Conservation (phyloP, 2,329 filamentous ascomycete species). For the Curvularia eragrostidis region DNA sequence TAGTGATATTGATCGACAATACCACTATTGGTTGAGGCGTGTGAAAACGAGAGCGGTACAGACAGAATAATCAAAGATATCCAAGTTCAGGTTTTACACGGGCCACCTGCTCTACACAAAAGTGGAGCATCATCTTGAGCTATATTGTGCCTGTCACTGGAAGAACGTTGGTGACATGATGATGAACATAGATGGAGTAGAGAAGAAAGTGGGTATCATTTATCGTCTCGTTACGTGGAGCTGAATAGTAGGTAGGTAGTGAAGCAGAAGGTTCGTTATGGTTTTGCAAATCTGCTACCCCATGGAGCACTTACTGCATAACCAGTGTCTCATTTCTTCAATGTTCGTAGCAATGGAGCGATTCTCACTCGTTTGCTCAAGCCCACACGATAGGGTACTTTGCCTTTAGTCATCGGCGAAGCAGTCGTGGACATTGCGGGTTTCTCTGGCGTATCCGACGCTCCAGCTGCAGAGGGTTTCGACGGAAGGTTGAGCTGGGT, state of each 20-base stretch:
- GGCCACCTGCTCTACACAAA: background rate
- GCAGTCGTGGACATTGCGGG: constrained; percentile 24
- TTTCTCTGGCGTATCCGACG: constrained; percentile 26
- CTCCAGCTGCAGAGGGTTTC: background rate
- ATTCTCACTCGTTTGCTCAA: constrained; percentile 58
- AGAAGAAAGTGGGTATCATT: background rate
- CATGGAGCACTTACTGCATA: background rate
- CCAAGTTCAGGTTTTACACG: background rate
- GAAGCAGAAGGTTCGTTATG: background rate
- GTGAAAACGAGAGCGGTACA: background rate
- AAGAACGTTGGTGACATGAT: background rate
- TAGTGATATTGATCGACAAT: background rate
- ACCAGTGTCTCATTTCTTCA: constrained; percentile 50
- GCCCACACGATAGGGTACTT: constrained; percentile 56
- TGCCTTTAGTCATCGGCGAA: constrained; percentile 45
- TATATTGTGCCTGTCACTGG: background rate
- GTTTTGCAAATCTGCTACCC: background rate
- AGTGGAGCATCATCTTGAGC: background rate
- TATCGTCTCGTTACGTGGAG: background rate
- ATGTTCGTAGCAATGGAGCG: constrained; percentile 55
- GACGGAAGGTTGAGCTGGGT: background rate
- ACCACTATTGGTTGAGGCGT: background rate
- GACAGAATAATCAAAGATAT: background rate
- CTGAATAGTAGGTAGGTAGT: background rate
- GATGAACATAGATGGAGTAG: background rate